Evolutionary conservation across 805 yeast species (phyloP).

Genomic region (Wickerhamomyces bovis): DNA sequence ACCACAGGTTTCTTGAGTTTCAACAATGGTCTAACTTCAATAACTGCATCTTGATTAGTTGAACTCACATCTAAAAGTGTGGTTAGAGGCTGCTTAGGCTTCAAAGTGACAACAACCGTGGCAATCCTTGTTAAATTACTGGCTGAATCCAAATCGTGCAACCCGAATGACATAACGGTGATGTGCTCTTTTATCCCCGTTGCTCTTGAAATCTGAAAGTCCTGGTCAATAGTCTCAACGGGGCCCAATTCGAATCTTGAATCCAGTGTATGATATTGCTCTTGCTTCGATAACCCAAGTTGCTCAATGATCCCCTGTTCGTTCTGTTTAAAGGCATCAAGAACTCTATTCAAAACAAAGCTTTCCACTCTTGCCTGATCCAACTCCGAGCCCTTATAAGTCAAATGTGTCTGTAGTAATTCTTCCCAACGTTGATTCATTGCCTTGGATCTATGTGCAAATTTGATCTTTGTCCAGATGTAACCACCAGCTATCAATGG

Average conservation of each 20-base stretch:
- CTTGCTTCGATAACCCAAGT: slow-evolving; percentile 2
- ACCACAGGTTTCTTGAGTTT: slow-evolving; percentile 6
- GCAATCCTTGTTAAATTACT: slow-evolving; percentile 9
- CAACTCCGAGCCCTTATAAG: slow-evolving; percentile 11
- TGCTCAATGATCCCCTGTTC: slow-evolving; percentile 11
- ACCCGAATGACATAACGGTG: slow-evolving; percentile 15
- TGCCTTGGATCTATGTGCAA: slow-evolving; percentile 9
- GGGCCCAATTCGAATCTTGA: slow-evolving; percentile 10
- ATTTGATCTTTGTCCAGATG: slow-evolving; percentile 6
- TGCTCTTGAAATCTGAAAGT: slow-evolving; percentile 7
- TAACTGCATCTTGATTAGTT: slow-evolving; percentile 5
- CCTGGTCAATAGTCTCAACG: slow-evolving; percentile 17
- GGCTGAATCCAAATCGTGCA: slow-evolving; percentile 10
- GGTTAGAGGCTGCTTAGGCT: slow-evolving; percentile 6
- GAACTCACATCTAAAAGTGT: slow-evolving; percentile 4
- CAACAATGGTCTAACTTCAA: slow-evolving; percentile 13
- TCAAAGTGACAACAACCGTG: slow-evolving; percentile 12
- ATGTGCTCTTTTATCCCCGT: slow-evolving; percentile 12
- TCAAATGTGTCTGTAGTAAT: slow-evolving; percentile 11
- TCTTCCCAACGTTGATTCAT: slow-evolving; percentile 13
- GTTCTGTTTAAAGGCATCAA: slow-evolving; percentile 14
- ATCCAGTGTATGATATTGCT: slow-evolving; percentile 6
- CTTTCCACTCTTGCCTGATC: slow-evolving; percentile 10
- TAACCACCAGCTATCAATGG: slow-evolving; percentile 19
- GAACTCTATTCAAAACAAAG: slow-evolving; percentile 12